Conservation (phyloP, 73 alveolate genomes). For the Diophrys appendiculata region DNA sequence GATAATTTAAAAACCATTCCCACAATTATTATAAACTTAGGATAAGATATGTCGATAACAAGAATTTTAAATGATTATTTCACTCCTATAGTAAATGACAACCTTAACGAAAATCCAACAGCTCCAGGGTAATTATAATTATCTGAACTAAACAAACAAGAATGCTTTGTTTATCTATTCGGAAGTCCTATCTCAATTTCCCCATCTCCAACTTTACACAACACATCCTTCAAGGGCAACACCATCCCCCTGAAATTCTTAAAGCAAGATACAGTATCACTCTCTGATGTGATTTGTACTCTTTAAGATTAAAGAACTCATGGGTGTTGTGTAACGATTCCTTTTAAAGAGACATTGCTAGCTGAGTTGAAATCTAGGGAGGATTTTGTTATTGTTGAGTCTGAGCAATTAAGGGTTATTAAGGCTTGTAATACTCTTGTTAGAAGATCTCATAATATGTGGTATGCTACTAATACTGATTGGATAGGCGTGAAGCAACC, state of each 20-base stretch:
- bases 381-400: too few relatives aligned
- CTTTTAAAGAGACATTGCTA: slow-evolving; percentile 10
- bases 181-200: too few relatives aligned
- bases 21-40: neutral
- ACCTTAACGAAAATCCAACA: slow-evolving; percentile 7
- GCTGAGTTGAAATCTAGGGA: neutral
- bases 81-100: slow-evolving; percentile 18
- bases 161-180: neutral
- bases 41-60: slow-evolving; percentile 3
- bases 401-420: too few relatives aligned
- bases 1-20: too few relatives aligned
- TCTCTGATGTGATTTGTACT: neutral
- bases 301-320: neutral
- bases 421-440: too few relatives aligned
- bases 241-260: neutral
- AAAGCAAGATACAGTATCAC: neutral
- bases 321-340: slow-evolving; percentile 37
- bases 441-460: neutral
- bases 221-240: neutral
- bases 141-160: neutral
- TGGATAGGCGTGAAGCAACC: slow-evolving; percentile 27
- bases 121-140: slow-evolving; percentile 12
- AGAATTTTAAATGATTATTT: slow-evolving; percentile 13
- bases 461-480: slow-evolving; percentile 24
- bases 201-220: slow-evolving; percentile 4